Evolutionary conservation across 495 filamentous ascomycete species (phyloP).

Genomic region (Lophiostoma macrostomum): DNA sequence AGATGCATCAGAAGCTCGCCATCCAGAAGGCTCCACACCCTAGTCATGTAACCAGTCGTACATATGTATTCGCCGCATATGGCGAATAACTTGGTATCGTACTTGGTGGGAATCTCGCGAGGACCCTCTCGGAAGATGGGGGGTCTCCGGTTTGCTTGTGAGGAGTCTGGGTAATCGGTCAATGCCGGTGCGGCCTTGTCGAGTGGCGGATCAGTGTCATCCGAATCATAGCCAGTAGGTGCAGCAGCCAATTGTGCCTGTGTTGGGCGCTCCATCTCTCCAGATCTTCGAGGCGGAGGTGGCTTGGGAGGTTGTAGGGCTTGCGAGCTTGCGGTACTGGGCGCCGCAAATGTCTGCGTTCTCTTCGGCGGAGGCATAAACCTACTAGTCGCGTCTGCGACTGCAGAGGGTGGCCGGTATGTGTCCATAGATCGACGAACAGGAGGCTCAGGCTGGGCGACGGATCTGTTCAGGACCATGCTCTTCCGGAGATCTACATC

Average conservation of each 20-base stretch:
- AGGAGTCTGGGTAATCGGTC: conserved; percentile 77
- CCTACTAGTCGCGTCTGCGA: conserved; percentile 15
- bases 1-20: conserved; percentile 79
- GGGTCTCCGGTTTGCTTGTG: conserved; percentile 77
- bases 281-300: conserved; percentile 22
- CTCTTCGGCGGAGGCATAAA: conserved; percentile 31
- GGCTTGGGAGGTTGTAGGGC: conserved; percentile 13
- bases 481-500: conserved; percentile 23
- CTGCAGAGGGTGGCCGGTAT: conserved; percentile 8
- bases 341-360: conserved; percentile 24
- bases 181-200: conserved; percentile 26
- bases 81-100: conserved; percentile 80
- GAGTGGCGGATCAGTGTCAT: conserved; percentile 28
- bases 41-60: conserved; percentile 77
- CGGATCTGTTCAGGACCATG: conserved; percentile 11
- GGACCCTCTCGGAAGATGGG: conserved; percentile 68
- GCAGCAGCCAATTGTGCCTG: background rate
- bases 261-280: conserved; percentile 23
- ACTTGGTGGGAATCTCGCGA: conserved; percentile 73
- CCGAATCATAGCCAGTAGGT: conserved; percentile 31
- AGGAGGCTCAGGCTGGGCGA: conserved; percentile 29
- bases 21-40: conserved; percentile 79
- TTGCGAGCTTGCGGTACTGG: background rate
- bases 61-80: conserved; percentile 85
- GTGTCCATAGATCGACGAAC: conserved; percentile 32